Evolutionary conservation across 768 basidiomycete genomes (phyloP).

Genomic region (Exidia glandulosa): DNA sequence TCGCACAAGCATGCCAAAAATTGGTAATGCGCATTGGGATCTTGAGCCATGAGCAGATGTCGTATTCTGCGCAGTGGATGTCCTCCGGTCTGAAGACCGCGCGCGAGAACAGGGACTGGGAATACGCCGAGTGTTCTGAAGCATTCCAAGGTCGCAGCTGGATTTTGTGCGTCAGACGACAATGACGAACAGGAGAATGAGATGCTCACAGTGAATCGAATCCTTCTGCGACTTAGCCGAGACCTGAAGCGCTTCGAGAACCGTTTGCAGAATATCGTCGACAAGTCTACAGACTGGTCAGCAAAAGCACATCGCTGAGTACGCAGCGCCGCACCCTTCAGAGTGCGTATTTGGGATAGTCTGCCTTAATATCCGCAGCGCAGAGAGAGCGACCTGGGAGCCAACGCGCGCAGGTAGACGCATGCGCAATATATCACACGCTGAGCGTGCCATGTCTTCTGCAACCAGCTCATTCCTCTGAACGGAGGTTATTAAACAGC

Average conservation of each 20-base stretch:
- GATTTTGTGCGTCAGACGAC: background rate
- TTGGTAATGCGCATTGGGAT: slow-evolving; percentile 51
- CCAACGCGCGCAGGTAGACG: background rate
- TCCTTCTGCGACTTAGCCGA: background rate
- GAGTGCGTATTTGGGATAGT: background rate
- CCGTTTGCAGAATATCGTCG: background rate
- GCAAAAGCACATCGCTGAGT: background rate
- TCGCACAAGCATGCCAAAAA: slow-evolving; percentile 56
- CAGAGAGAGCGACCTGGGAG: background rate
- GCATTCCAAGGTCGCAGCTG: slow-evolving; percentile 23
- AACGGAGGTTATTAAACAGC: background rate
- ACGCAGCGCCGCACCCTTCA: background rate
- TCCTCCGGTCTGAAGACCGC: background rate
- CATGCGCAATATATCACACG: background rate
- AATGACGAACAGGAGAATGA: background rate
- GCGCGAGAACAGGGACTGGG: background rate
- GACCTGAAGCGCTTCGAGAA: background rate
- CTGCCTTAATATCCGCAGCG: background rate
- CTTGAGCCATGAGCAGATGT: slow-evolving; percentile 42
- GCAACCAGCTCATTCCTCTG: background rate
- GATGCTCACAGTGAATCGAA: background rate
- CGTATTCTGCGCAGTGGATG: slow-evolving; percentile 25
- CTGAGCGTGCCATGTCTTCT: background rate
- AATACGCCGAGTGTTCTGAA: slow-evolving; percentile 22
- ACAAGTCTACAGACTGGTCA: background rate